A percentile compares a stretch with the other conserved stretches of the same genome.
Conservation (phyloP, 257 asterid species). For the Ballota nigra region DNA sequence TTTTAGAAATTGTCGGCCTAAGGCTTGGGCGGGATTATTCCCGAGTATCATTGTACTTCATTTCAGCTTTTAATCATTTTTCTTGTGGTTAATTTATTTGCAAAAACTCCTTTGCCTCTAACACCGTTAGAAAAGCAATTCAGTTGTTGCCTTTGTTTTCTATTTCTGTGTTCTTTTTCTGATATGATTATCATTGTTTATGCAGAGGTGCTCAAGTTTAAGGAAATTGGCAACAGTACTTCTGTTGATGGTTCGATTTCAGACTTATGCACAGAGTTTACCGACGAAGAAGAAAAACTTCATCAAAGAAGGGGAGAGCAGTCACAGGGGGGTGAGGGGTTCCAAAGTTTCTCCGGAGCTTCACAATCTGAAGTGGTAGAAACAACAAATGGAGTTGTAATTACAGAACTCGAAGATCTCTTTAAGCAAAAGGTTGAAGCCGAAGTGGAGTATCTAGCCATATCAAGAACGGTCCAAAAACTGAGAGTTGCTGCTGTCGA, state of each 20-base stretch:
- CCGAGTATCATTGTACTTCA: no score
- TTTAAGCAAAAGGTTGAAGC: conserved; percentile 72
- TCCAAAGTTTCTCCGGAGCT: conserved; percentile 19
- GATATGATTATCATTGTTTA: conserved; percentile 11
- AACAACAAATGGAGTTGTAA: conserved; percentile 26
- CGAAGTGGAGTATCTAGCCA: conserved; percentile 57
- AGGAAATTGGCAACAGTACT: conserved; percentile 36
- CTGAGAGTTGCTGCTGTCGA: conserved; percentile 41
- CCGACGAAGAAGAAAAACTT: conserved; percentile 14
- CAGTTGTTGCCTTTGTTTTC: neutral
- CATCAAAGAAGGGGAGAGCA: conserved; percentile 27
- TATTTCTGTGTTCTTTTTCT: conserved; percentile 2
- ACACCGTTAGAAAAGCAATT: neutral
- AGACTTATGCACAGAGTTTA: conserved; percentile 20
- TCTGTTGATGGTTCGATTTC: conserved; percentile 33
- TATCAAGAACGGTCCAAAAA: conserved; percentile 45
- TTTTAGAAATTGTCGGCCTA: no score
- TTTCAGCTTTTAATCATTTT: no score
- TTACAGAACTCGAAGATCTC: conserved; percentile 52
- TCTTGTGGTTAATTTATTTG: no score
- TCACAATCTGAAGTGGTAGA: conserved; percentile 37
- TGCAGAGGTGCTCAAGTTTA: conserved; percentile 47
- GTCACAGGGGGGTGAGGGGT: conserved; percentile 21
- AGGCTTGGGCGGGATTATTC: no score
- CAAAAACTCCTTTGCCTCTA: no score